phyloP scores from a whole-genome alignment of 352 stramenopile species.

The Pseudoperonospora humuli region DNA sequence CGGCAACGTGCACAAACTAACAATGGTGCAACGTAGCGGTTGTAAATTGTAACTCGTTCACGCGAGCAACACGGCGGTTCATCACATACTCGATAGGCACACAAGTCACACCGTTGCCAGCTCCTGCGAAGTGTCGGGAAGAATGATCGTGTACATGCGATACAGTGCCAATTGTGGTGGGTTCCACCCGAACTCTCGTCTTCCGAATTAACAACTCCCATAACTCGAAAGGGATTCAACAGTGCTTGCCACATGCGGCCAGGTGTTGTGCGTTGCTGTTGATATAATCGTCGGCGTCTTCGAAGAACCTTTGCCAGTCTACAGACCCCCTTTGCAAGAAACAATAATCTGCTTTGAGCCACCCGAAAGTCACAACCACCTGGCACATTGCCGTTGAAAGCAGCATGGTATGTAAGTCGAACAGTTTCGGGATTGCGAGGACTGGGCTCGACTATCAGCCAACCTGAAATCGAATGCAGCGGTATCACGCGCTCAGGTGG shows the following conservation, averaged over 20 bases:
- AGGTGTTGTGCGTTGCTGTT: constrained; percentile 5
- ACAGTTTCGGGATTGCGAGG: constrained; percentile 8
- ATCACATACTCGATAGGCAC: constrained; percentile 29
- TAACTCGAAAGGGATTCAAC: constrained; percentile 12
- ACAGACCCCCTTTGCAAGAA: constrained; percentile 19
- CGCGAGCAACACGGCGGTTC: constrained; percentile 26
- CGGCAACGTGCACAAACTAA: constrained; percentile 26
- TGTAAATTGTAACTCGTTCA: constrained; percentile 33
- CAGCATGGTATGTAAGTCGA: constrained; percentile 24
- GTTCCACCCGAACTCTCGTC: constrained; percentile 6
- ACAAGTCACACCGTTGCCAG: constrained; percentile 33
- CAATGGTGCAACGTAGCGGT: constrained; percentile 31
- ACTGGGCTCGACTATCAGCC: constrained; percentile 18
- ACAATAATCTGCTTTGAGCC: constrained; percentile 17
- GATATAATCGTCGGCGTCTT: constrained; percentile 8
- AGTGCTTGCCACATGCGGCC: constrained; percentile 17
- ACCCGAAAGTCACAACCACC: constrained; percentile 13
- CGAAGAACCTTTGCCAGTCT: constrained; percentile 27
- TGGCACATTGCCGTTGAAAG: constrained; percentile 14
- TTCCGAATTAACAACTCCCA: constrained; percentile 5
- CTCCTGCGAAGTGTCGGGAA: constrained; percentile 13
- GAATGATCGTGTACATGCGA: constrained; percentile 27
- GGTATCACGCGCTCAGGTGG: constrained; percentile 22
- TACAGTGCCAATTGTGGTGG: constrained; percentile 33
- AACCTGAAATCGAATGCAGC: constrained; percentile 27